phyloP scores from a whole-genome alignment of 192 early-diverging fungal genomes.

The Coemansia sp. region DNA sequence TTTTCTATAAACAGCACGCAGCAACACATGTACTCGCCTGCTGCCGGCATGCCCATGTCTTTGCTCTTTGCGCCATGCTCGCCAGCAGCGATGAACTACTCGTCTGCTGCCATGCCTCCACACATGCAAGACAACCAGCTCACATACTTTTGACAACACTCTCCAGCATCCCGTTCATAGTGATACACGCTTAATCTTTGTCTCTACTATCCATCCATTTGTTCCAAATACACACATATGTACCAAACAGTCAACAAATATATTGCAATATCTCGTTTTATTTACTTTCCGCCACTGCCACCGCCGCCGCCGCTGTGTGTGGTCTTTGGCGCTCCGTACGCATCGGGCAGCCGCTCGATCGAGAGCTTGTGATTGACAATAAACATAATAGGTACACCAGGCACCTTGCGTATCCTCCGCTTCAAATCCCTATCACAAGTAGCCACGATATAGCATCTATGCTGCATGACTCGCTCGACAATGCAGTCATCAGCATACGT shows the following conservation, averaged over 20 bases:
- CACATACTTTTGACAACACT: background rate
- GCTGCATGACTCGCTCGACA: conserved; percentile 88
- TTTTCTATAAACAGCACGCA: background rate
- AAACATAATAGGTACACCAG: conserved; percentile 98
- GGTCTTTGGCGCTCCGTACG: conserved; percentile 39
- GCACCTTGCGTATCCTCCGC: conserved; percentile 90
- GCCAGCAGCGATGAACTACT: conserved; percentile 8
- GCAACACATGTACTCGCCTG: conserved; percentile 1
- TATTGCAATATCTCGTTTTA: background rate
- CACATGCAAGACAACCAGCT: conserved; percentile 1
- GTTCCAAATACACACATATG: background rate
- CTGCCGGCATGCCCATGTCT: conserved; percentile 15
- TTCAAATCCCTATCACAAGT: conserved; percentile 98
- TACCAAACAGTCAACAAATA: background rate
- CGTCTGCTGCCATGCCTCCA: background rate
- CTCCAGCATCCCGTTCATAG: background rate
- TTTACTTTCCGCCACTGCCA: background rate
- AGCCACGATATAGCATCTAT: conserved; percentile 97
- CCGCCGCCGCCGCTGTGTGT: background rate
- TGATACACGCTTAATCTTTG: background rate
- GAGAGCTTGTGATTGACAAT: conserved; percentile 86
- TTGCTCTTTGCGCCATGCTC: conserved; percentile 44
- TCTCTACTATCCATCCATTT: background rate
- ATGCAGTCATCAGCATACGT: conserved; percentile 99
- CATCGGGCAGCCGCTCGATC: conserved; percentile 93